Conservation (phyloP, 2,329 filamentous ascomycete genomes). For the Ophiostoma ips region DNA sequence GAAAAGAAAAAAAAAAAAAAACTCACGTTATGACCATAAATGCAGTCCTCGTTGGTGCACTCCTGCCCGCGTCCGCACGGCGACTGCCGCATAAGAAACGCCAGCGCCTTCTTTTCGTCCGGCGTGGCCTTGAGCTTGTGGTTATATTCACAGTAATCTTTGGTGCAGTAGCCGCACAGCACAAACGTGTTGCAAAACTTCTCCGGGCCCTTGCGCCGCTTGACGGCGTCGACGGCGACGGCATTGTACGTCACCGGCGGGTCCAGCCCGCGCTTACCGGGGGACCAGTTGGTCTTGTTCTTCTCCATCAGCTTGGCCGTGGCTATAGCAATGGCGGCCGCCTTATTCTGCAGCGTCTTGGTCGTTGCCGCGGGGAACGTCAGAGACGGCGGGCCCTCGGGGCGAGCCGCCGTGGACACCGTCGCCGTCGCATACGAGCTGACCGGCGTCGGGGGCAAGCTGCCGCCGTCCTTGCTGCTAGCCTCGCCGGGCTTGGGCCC, state of each 20-base stretch:
- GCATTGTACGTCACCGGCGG: slow-evolving; percentile 32
- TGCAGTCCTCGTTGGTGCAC: slow-evolving; percentile 43
- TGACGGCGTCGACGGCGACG: slow-evolving; percentile 37
- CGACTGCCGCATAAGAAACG: slow-evolving; percentile 40
- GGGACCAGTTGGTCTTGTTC: slow-evolving; percentile 30
- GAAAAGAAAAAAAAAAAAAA: not conserved
- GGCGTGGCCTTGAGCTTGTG: slow-evolving; percentile 39
- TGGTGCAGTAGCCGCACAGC: slow-evolving; percentile 41
- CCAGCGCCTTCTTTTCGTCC: slow-evolving; percentile 43
- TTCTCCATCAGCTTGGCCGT: slow-evolving; percentile 17
- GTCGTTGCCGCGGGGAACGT: slow-evolving; percentile 26
- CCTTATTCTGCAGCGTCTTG: slow-evolving; percentile 14
- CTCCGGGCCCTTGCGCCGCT: slow-evolving; percentile 37
- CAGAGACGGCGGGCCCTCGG: slow-evolving; percentile 14
- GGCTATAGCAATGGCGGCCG: slow-evolving; percentile 12
- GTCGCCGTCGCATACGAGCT: not conserved
- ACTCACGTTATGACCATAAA: slow-evolving; percentile 46
- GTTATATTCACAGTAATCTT: slow-evolving; percentile 42
- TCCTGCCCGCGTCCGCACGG: slow-evolving; percentile 44
- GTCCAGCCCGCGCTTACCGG: slow-evolving; percentile 41
- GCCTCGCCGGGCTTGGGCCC: not conserved
- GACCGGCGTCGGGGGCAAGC: not conserved
- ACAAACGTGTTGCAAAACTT: slow-evolving; percentile 52
- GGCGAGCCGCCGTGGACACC: not conserved
- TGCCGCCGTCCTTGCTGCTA: not conserved